Evolutionary conservation across 106 monocot species (phyloP).

Genomic region (Alisma plantagoaquatica): DNA sequence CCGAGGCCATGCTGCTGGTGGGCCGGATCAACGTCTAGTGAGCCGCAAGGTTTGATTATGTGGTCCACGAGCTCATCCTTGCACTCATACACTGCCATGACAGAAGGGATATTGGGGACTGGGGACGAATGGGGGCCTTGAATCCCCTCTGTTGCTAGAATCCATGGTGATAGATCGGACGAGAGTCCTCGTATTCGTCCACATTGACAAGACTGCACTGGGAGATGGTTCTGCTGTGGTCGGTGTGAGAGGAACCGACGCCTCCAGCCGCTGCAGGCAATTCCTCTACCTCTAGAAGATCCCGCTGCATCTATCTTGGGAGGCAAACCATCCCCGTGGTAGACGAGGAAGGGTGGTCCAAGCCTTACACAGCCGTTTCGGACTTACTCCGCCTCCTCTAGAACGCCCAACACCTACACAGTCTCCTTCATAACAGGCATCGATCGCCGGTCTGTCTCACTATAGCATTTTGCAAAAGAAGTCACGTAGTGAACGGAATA

Average conservation of each 20-base stretch:
- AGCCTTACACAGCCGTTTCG: conserved; percentile 32
- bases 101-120: conserved; percentile 1
- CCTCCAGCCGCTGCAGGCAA: background rate
- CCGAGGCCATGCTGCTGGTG: conserved; percentile 18
- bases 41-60: conserved; percentile 30
- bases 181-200: background rate
- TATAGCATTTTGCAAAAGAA: no score
- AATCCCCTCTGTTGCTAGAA: conserved; percentile 11
- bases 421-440: conserved; percentile 12
- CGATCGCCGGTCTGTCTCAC: no score
- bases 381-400: conserved; percentile 29
- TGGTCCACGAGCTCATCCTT: conserved; percentile 29
- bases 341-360: conserved; percentile 35
- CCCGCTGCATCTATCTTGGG: conserved; percentile 36
- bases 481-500: no score
- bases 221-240: background rate
- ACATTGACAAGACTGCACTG: background rate
- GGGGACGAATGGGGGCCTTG: no score
- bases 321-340: conserved; percentile 40
- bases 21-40: conserved; percentile 29
- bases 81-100: conserved; percentile 11
- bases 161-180: conserved; percentile 2
- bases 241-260: background rate
- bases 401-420: conserved; percentile 1
- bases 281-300: conserved; percentile 22